phyloP scores from a whole-genome alignment of 768 basidiomycete genomes.

The Tricholoma sp. region DNA sequence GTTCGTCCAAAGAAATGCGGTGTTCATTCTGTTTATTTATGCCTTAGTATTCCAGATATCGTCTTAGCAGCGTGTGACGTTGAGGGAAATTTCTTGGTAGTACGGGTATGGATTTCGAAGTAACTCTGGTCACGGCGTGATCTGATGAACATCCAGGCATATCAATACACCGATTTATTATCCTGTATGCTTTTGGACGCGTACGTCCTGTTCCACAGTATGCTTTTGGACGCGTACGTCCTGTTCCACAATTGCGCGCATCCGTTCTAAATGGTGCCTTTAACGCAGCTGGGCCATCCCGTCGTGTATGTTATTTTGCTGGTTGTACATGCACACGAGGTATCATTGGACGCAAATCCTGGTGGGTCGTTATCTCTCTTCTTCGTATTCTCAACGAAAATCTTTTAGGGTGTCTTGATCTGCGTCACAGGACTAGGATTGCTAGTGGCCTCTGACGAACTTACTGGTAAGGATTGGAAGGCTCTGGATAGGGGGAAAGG shows the following conservation, averaged over 20 bases:
- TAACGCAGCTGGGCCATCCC: conserved; percentile 77
- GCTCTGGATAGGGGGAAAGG: conserved; percentile 68
- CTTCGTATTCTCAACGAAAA: background rate
- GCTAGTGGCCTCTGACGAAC: conserved; percentile 72
- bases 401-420: conserved; percentile 58
- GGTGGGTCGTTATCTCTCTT: conserved; percentile 31
- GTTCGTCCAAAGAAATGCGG: conserved; percentile 32
- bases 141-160: conserved; percentile 43
- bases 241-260: background rate
- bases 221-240: conserved; percentile 84
- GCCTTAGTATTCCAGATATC: conserved; percentile 44
- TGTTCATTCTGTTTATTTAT: background rate
- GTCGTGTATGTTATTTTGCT: conserved; percentile 77
- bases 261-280: conserved; percentile 3
- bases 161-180: conserved; percentile 79
- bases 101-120: conserved; percentile 43
- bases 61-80: conserved; percentile 79
- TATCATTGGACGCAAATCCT: conserved; percentile 84
- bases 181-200: conserved; percentile 93
- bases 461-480: conserved; percentile 72
- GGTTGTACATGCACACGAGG: conserved; percentile 72
- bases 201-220: conserved; percentile 38
- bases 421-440: conserved; percentile 74
- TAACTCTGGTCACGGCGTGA: background rate
- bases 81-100: conserved; percentile 83